Evolutionary conservation across 768 basidiomycete species (phyloP), one percentile per base, ranked within the genome.

Genomic region (Punctularia strigosozonata): DNA sequence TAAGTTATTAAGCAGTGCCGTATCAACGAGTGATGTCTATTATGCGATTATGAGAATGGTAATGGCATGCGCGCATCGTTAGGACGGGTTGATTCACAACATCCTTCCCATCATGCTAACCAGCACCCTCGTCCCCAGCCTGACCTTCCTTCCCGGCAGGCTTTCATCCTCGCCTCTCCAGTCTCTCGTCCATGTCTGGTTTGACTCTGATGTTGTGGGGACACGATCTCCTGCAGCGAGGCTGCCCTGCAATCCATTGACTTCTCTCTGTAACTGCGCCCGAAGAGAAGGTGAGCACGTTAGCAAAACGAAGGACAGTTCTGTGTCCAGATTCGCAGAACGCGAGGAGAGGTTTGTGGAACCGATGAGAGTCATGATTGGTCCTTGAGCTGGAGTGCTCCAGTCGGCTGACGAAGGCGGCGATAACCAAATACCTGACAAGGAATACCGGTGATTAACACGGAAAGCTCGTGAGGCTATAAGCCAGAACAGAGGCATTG

Each of bases 291-390:
- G 25, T 13, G 78, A 77, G 17, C 79, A 75, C 8, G 86, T 72
- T 35, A 80, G 53, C 69, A 95, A 75, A 34, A 92, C 53, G 55
- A 95, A 87, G 0, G 89, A 92, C 23, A 95, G 66, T 50, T 95
- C 92, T 6, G 87, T 88, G 56, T 95, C 92, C 26, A 97, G 75
- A 46, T 86, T 75, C 1, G 88, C 73, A 2, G 90, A 92, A 4
- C 92, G 80, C 3, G 89, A 83, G 52, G 92, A 92, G 36, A 97
- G 72, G 56, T 97, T 97, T 3, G 91, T 94, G 1, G 90, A 94
- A 7, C 92, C 92, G 55, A 97, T 87, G 36, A 97, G 71, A 0
- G 91, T 91, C 24, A 89, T 56, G 37, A 73, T 51, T 1, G 82
- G 92, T 22, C 58, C 59, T 4, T 65, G 59, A 19, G 58, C 57